Base-by-base conservation (phyloP, 768 basidiomycete species). In the Pulveroboletus sp. region DNA sequence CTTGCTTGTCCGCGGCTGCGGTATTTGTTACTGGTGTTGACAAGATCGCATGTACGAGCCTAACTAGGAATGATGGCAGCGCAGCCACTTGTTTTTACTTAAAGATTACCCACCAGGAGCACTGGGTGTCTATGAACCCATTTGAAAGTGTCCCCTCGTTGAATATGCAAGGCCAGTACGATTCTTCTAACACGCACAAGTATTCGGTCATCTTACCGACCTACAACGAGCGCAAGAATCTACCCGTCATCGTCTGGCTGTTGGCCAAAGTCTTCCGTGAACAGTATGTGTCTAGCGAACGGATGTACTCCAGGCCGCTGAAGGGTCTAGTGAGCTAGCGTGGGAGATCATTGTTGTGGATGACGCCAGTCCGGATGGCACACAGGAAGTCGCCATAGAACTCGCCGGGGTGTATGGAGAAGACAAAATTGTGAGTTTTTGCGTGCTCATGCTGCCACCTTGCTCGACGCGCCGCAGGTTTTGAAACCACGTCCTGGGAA, bases 261-360 rank as follows among this genome's bases (percentile, higher is more conserved):
- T 71, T 95, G 42, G 87, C 86, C 11, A 83, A 76, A 53, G 82
- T 81, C 3, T 94, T 95, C 55, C 67, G 73, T 42, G 80, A 88
- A 63, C 76, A 90, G 92, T 93, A 64, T 61, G 86, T 73, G 31
- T 35, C 33, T 24, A 17, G 37, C 15, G 24, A 17, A 21, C 36
- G 5, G 8, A 37, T 7, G 35, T 58, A 49, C 49, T 39, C 38
- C 32, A 33, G 35, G 46, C 42, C 36, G 41, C 57, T 63, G 18
- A 67, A 44, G 51, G 40, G 24, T 51, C 45, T 60, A 91, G 89
- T 65, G 71, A 77, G 28, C 76, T 94, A 39, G 76, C 76, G 48
- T 95, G 89, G 87, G 93, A 95, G 67, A 76, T 94, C 54, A 85
- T 95, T 51, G 75, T 95, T 30, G 93, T 95, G 6, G 93, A 95